Base-by-base conservation (phyloP, 192 early-diverging fungal species). In the Obelidium mucronatum region DNA sequence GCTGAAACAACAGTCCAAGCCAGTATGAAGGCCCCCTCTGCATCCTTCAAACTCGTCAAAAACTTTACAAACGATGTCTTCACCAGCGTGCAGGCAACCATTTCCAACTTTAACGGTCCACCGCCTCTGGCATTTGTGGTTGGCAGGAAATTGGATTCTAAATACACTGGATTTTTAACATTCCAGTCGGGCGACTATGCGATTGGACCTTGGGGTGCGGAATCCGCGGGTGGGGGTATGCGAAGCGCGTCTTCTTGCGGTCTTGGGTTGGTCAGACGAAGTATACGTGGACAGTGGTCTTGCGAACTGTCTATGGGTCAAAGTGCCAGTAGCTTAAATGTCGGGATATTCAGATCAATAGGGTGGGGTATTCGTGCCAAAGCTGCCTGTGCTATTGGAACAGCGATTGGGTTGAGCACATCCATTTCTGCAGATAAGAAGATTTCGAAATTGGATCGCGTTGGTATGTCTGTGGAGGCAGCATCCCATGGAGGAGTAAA, bases 171-270 rank as follows among this genome's bases (percentile, higher is more conserved):
- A 2, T 91, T 87, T 61, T 76, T 98, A 63, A 92, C 91, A 3
- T 93, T 90, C 54, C 87, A 88, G 62, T 92, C 94, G 2, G 95
- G 95, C 36, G 84, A 90, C 39, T 95, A 88, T 85, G 71, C 79
- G 3, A 78, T 95, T 40, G 88, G 88, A 8, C 76, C 78, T 2
- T 94, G 92, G 91, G 91, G 93, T n/a, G 80, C 48, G 2, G 69
- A 81, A 30, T 42, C 61, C 5, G 78, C 60, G 2, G 44, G 59
- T 0, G 37, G 31, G 11, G 37, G 13, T 30, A 4, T 8, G 28
- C 52, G 40, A 4, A 54, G 77, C 30, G 55, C 35, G 54, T 68
- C 74, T 36, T 59, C 80, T 13, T 85, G 83, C 54, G 81, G 73
- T 2, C 19, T 88, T 15, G 84, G 84, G 11, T 26, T 85, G 17